These are phyloP conservation scores for Pinus tabuliformis DNA, from an alignment of 75 land plant genomes.

Conservation along the genomic window DNA sequence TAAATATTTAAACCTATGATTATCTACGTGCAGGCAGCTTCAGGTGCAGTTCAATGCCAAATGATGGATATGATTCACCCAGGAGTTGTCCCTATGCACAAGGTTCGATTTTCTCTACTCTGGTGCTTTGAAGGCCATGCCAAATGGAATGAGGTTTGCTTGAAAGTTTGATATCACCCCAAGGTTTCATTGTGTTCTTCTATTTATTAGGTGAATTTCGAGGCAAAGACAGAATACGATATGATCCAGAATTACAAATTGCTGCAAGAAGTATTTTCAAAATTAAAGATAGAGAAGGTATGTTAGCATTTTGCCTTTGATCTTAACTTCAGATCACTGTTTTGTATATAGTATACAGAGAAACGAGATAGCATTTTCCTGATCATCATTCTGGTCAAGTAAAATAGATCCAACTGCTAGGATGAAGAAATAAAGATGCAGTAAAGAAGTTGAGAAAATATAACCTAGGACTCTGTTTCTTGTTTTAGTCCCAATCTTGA, in stretches of 20 bases:
- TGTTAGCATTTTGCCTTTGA: not conserved
- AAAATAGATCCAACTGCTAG: not conserved
- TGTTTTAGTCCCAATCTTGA: not conserved
- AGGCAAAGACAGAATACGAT: conserved; percentile 83
- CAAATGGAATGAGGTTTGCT: not conserved
- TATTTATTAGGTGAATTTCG: conserved; percentile 66
- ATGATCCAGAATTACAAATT: conserved; percentile 93
- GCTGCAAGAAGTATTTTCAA: conserved; percentile 85
- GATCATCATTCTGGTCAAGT: not conserved
- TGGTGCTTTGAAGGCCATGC: not conserved
- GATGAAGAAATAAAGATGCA: not conserved
- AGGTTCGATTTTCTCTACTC: conserved; percentile 33
- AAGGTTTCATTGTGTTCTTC: not conserved
- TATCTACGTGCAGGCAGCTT: conserved; percentile 58
- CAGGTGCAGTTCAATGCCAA: conserved; percentile 96
- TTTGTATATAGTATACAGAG: not conserved
- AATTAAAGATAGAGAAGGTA: conserved; percentile 80
- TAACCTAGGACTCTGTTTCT: not conserved
- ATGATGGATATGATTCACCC: conserved; percentile 83
- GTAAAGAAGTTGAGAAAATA: not conserved
- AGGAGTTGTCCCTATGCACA: conserved; percentile 94
- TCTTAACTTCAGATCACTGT: not conserved
- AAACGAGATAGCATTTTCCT: not conserved
- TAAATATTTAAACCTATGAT: not conserved
- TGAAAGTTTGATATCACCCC: not conserved